phyloP scores from a whole-genome alignment of 2,329 filamentous ascomycete genomes.

The Sporothrix brunneoviolacea region DNA sequence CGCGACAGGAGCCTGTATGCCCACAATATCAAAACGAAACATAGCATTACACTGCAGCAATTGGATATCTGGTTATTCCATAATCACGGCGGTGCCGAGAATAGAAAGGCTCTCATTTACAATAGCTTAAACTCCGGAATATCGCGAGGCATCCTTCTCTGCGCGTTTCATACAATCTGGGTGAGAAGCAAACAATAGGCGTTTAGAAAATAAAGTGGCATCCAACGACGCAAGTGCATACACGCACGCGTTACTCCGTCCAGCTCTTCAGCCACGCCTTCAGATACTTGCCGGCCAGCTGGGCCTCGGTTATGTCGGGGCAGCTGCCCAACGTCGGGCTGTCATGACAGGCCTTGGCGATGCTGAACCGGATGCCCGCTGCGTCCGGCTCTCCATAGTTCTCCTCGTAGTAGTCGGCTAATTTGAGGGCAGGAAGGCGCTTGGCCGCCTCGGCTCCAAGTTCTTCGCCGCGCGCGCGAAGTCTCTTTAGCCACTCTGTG shows the following conservation, averaged over 20 bases:
- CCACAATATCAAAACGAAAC: no score
- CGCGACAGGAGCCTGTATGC: no score
- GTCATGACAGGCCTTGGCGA: constrained; percentile 10
- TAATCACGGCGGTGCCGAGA: no score
- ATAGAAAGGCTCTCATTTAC: no score
- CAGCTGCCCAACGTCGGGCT: constrained; percentile 11
- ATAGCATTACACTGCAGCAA: not conserved
- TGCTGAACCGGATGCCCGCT: constrained; percentile 12
- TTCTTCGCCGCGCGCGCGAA: constrained; percentile 8
- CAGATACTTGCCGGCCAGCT: constrained; percentile 15
- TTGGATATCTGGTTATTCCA: no score
- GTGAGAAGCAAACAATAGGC: no score
- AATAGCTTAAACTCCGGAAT: no score
- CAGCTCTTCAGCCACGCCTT: constrained; percentile 12
- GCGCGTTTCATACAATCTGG: no score
- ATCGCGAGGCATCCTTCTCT: no score
- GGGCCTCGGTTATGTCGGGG: constrained; percentile 11
- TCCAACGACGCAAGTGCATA: no score
- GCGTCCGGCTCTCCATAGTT: constrained; percentile 1
- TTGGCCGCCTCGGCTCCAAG: constrained; percentile 9
- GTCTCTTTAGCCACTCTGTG: constrained; percentile 29
- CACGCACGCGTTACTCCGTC: no score
- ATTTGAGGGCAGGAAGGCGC: constrained; percentile 16
- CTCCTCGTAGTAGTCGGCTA: constrained; percentile 15
- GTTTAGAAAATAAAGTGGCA: no score